Percentiles rank a stretch among this genome's conserved stretches.
Conservation (phyloP, 2,329 filamentous ascomycete genomes). For the Fusarium lyarnte region DNA sequence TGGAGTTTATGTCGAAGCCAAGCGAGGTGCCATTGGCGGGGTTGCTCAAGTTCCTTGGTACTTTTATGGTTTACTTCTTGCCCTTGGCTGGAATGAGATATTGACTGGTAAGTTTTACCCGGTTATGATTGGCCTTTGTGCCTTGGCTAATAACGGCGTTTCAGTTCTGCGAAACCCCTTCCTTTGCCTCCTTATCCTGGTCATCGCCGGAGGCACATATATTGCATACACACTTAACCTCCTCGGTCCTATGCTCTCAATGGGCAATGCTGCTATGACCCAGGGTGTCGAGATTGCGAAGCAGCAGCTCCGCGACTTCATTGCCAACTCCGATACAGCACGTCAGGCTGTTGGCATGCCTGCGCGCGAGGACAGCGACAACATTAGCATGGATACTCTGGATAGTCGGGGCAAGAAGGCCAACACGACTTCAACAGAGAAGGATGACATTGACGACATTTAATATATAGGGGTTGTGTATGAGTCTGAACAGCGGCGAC, state of each 20-base stretch:
- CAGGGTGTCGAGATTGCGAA: conserved; percentile 94
- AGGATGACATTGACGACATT: conserved; percentile 67
- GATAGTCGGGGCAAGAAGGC: conserved; percentile 66
- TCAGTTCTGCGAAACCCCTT: conserved; percentile 91
- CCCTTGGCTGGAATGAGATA: conserved; percentile 99
- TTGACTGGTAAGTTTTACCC: conserved; percentile 75
- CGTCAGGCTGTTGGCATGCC: conserved; percentile 84
- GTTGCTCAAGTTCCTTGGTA: conserved; percentile 94
- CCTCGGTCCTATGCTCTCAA: conserved; percentile 94
- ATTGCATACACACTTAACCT: conserved; percentile 94
- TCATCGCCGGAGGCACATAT: conserved; percentile 81
- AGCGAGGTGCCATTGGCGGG: conserved; percentile 94
- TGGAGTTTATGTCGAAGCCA: conserved; percentile 97
- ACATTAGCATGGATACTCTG: conserved; percentile 67
- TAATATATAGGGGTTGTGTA: conserved; percentile 53
- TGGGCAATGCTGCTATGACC: conserved; percentile 86
- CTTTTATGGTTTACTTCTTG: conserved; percentile 89
- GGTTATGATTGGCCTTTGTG: neutral
- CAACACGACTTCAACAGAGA: conserved; percentile 44
- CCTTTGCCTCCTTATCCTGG: conserved; percentile 88
- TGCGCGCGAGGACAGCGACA: conserved; percentile 55
- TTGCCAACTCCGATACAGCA: conserved; percentile 87
- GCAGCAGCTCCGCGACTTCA: conserved; percentile 87
- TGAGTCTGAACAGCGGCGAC: conserved; percentile 24
- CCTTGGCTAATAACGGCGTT: conserved; percentile 14